Evolutionary conservation across 2,329 filamentous ascomycete species (phyloP).

Genomic region (Malbranchea cinnamomea): DNA sequence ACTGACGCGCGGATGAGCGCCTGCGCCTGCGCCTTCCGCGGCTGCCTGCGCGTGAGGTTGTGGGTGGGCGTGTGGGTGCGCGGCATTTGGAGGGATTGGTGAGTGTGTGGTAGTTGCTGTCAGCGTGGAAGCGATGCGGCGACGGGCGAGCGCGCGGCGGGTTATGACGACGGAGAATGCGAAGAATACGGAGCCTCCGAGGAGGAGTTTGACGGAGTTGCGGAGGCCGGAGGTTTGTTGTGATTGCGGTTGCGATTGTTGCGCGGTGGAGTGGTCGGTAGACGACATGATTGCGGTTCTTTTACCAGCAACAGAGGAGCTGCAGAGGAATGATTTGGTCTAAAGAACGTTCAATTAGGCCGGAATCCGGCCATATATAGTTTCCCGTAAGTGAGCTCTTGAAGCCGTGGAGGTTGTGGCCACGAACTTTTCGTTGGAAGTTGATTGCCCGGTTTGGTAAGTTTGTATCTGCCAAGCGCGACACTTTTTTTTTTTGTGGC

Average conservation of each 20-base stretch:
- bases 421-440: too few relatives aligned
- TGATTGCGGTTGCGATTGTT: conserved; percentile 7
- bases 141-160: conserved; percentile 52
- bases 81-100: conserved; percentile 45
- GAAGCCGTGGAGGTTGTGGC: too few relatives aligned
- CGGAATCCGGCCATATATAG: too few relatives aligned
- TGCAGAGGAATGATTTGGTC: too few relatives aligned
- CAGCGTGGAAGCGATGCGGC: conserved; percentile 42
- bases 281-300: conserved; percentile 2
- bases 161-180: conserved; percentile 56
- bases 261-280: conserved; percentile 5
- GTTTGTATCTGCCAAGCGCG: too few relatives aligned
- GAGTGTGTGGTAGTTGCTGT: too few relatives aligned
- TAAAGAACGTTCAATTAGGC: too few relatives aligned
- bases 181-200: conserved; percentile 63
- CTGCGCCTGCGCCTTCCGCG: not conserved
- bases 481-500: too few relatives aligned
- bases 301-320: too few relatives aligned
- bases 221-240: conserved; percentile 12
- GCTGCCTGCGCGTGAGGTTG: not conserved
- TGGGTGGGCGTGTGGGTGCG: too few relatives aligned
- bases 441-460: too few relatives aligned
- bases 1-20: conserved; percentile 36
- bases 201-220: conserved; percentile 40
- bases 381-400: too few relatives aligned